Base-by-base conservation (phyloP, 192 early-diverging fungal species). In the Allomyces macrogynus region DNA sequence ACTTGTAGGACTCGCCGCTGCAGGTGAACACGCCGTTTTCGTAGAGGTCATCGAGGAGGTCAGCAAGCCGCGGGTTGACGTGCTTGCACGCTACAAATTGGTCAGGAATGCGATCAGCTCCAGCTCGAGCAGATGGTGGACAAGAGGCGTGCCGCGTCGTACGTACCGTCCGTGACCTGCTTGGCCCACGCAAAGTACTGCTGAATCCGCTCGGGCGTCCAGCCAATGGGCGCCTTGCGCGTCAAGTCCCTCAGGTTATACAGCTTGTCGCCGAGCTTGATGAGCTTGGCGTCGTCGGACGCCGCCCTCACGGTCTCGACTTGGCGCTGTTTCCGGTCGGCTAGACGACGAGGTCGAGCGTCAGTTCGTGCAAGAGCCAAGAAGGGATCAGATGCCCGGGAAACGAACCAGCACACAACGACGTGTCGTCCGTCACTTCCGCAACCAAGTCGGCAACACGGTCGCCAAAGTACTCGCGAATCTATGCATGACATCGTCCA, bases 221-320 rank as follows among this genome's bases (percentile, higher is more conserved):
- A 86, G 3, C 76, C 81, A 16, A 71, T 64, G 11, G 84, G 84
- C 57, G 65, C 62, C 9, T 18, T 40, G n/a, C 62, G 43, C 64
- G 68, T 62, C n/a, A 86, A 24, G 61, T 83, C 81, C 12, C 76
- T 65, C 61, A 86, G 66, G 69, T 86, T 86, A 65, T 84, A 77
- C 10, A 81, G 64, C 67, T 86, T 86, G 65, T 86, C 84, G 4
- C 83, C 84, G 27, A 86, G 65, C 65, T 86, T 86, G 12, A 85
- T 76, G n/a, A 75, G 68, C 70, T 85, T 83, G 18, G 81, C 84
- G 67, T 81, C 63, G 5, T 69, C n/a, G 18, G 82, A 84, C 60
- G 74, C 78, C 22, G 72, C 43, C 11, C 81, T 71, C 1, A 79
- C 80, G n/a, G 12, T 75, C 16, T 72, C 79, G 27, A 85, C 70